Evolutionary conservation across 768 basidiomycete genomes (phyloP).

Genomic region (Fistulinella prunicolor): DNA sequence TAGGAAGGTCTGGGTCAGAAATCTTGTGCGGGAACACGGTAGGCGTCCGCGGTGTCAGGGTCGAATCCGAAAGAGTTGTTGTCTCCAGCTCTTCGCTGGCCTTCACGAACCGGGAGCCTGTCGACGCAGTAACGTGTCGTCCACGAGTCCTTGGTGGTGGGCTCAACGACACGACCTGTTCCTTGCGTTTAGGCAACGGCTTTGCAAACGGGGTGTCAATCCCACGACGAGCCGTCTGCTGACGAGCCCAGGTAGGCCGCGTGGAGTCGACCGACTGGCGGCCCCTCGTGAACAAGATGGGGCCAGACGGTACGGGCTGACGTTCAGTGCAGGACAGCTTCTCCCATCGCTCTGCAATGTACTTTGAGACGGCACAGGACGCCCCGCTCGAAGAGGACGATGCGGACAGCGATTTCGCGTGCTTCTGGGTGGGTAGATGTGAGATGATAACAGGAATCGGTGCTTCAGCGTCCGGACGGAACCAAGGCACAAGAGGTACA

Average conservation of each 20-base stretch:
- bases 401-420: slow-evolving; percentile 8
- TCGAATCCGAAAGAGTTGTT: slow-evolving; percentile 18
- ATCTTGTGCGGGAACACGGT: slow-evolving; percentile 41
- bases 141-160: slow-evolving; percentile 33
- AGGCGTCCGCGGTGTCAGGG: slow-evolving; percentile 11
- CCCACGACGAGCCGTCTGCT: slow-evolving; percentile 45
- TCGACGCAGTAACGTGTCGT: slow-evolving; percentile 17
- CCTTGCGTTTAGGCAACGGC: slow-evolving; percentile 21
- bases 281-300: slow-evolving; percentile 16
- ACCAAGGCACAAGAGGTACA: slow-evolving; percentile 60
- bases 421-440: slow-evolving; percentile 10
- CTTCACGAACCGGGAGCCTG: slow-evolving; percentile 35
- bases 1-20: slow-evolving; percentile 51
- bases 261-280: slow-evolving; percentile 21
- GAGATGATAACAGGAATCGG: background rate
- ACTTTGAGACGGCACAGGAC: slow-evolving; percentile 26
- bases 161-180: slow-evolving; percentile 22
- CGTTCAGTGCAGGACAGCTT: slow-evolving; percentile 25
- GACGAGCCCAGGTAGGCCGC: slow-evolving; percentile 51
- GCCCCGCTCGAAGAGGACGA: slow-evolving; percentile 9
- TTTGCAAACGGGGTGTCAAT: slow-evolving; percentile 52
- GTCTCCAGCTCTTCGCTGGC: slow-evolving; percentile 25
- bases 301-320: slow-evolving; percentile 15
- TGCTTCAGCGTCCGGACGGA: slow-evolving; percentile 25
- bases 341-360: slow-evolving; percentile 32